Evolutionary conservation across 1,284 basidiomycete genomes (phyloP).

Genomic region (Abortiporus biennis): DNA sequence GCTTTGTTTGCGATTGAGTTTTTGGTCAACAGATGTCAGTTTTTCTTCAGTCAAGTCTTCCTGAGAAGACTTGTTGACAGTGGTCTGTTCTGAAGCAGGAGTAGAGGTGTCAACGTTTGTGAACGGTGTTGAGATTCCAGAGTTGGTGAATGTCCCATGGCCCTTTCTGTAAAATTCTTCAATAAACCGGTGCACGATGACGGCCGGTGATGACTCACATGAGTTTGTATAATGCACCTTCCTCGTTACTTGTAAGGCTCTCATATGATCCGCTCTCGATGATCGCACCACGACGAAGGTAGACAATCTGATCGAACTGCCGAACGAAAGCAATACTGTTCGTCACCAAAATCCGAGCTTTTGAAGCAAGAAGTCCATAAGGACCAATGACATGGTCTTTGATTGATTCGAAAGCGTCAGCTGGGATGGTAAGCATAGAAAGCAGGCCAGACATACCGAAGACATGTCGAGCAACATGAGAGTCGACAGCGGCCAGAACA

Average conservation of each 20-base stretch:
- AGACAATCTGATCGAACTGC: conserved; percentile 76
- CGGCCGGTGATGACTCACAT: conserved; percentile 45
- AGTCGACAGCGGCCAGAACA: conserved; percentile 50
- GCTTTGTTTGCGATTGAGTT: conserved; percentile 40
- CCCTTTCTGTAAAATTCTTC: conserved; percentile 18
- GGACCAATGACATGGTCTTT: conserved; percentile 88
- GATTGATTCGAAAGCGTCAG: conserved; percentile 10
- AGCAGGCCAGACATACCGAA: conserved; percentile 44
- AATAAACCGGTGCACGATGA: not conserved
- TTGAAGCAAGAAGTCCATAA: conserved; percentile 75
- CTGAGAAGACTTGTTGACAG: conserved; percentile 16
- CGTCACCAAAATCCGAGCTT: conserved; percentile 86
- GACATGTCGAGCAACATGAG: conserved; percentile 38
- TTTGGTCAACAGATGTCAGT: conserved; percentile 32
- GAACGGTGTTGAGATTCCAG: conserved; percentile 54
- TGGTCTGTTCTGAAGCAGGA: conserved; percentile 31
- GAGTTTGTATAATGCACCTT: conserved; percentile 76
- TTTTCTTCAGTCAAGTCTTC: conserved; percentile 22
- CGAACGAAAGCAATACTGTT: conserved; percentile 85
- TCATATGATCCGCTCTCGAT: conserved; percentile 74
- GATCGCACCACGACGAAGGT: conserved; percentile 81
- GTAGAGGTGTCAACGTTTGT: conserved; percentile 31
- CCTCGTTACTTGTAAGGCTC: conserved; percentile 55
- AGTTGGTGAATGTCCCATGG: conserved; percentile 39
- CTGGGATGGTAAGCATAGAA: not conserved